Evolutionary conservation across 495 filamentous ascomycete genomes (phyloP), one percentile per base, ranked within the genome.

Genomic region (Aspergillus panamensis): DNA sequence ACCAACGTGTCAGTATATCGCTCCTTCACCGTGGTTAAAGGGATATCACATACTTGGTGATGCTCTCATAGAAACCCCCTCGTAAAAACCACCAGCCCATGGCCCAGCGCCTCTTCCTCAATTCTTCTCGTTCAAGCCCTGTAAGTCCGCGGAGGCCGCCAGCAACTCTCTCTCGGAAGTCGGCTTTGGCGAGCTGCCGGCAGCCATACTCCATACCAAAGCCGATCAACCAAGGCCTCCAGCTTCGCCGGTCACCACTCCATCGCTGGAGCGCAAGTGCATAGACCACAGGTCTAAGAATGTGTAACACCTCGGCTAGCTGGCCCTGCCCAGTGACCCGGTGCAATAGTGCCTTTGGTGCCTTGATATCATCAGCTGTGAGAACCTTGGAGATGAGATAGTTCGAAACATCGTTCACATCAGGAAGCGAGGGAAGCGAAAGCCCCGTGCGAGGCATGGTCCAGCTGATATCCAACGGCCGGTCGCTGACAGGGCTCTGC

Each of bases 71-170:
- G 63, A 97, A 96, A 8, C 93, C 93, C 3, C 94, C 94, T 30
- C 93, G 82, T 89, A 97, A 89, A 16, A 81, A 74, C 94, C 94
- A 98, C 94, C 95, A 97, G 16, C 85, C 78, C 80, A 96, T 85
- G 0, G 84, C 86, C 91, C 91, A 96, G 39, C 88, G 91, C 45
- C 94, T 79, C 67, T 89, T 88, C 64, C 73, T 81, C 80, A 93
- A 79, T 72, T 97, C 92, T 65, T 96, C 93, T 48, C 83, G 82
- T 79, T 97, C 94, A 9, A 98, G 79, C 16, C 84, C 85, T 13
- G 92, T 96, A 52, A 92, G 69, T 13, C 86, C 86, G 21, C 84
- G 77, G 63, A 87, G 75, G 32, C 87, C 87, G 19, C 87, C 87
- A 14, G 83, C 82, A 20, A 87, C 72, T 31, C 82, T 73, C 60